Conservation (phyloP, 371 early-diverging fungal genomes). For the Mucor circinelloides region DNA sequence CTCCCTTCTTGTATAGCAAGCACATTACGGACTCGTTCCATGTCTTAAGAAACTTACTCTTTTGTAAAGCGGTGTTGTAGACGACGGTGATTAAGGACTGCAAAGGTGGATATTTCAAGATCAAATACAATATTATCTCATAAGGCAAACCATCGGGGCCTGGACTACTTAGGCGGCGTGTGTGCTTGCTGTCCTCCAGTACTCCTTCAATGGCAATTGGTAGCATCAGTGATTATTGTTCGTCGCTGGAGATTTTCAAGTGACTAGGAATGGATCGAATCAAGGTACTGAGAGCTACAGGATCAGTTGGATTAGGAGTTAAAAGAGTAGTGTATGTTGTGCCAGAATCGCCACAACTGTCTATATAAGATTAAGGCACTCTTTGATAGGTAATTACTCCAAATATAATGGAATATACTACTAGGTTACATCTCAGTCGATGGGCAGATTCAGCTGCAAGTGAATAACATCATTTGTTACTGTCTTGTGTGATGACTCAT, state of each 20-base stretch:
- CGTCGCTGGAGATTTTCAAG: too few relatives aligned
- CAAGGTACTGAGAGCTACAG: neutral
- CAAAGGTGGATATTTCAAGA: neutral
- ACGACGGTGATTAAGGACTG: neutral
- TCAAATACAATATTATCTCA: neutral
- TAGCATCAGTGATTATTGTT: neutral
- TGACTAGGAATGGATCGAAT: neutral
- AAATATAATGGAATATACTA: too few relatives aligned
- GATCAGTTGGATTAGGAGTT: neutral
- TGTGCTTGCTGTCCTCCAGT: neutral
- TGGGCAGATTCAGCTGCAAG: too few relatives aligned
- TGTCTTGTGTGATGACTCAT: too few relatives aligned
- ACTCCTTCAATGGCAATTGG: neutral
- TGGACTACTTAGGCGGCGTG: neutral
- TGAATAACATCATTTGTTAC: too few relatives aligned
- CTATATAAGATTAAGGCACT: too few relatives aligned
- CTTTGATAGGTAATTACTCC: too few relatives aligned
- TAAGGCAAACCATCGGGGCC: conserved; percentile 4
- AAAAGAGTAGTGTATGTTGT: too few relatives aligned
- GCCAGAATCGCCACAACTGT: too few relatives aligned
- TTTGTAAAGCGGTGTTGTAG: neutral
- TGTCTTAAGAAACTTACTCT: neutral
- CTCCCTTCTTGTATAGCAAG: conserved; percentile 9
- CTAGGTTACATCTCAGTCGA: too few relatives aligned
- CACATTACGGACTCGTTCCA: neutral